A percentile compares a stretch with the other conserved stretches of the same genome.
These are phyloP conservation scores for Fusarium sp. DNA, from an alignment of 2,329 filamentous ascomycete species.

Conservation along the genomic window DNA sequence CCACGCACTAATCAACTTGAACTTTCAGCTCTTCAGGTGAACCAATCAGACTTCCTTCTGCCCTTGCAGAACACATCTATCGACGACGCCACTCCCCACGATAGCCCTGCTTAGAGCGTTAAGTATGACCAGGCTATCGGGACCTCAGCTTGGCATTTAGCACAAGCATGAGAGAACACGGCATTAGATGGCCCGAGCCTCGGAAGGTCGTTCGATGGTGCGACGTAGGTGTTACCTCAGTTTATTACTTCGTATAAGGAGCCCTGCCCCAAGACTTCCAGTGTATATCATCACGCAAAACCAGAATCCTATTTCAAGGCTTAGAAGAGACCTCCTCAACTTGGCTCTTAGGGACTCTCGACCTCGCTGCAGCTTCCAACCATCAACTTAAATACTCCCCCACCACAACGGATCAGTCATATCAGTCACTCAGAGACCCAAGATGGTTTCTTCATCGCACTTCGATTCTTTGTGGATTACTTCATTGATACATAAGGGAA, in stretches of 20 bases:
- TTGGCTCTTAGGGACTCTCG: background rate
- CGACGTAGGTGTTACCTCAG: constrained; percentile 18
- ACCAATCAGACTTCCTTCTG: constrained; percentile 30
- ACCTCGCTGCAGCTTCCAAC: constrained; percentile 34
- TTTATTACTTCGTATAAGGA: constrained; percentile 15
- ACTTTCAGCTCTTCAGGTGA: constrained; percentile 10
- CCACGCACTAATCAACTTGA: constrained; percentile 1
- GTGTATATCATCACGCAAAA: background rate
- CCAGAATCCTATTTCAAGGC: background rate
- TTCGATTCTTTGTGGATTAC: constrained; percentile 26
- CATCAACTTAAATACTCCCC: background rate
- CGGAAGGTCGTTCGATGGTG: constrained; percentile 15
- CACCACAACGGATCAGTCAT: background rate
- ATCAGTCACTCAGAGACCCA: background rate
- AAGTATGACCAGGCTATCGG: constrained; percentile 3
- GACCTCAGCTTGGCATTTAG: constrained; percentile 17
- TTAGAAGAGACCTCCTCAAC: background rate
- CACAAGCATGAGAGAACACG: background rate
- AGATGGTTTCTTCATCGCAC: constrained; percentile 7
- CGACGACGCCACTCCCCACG: constrained; percentile 27
- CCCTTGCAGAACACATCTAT: constrained; percentile 12
- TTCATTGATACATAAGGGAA: constrained; percentile 41
- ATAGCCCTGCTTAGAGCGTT: constrained; percentile 24
- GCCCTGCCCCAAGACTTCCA: background rate
- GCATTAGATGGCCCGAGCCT: constrained; percentile 16